Conservation (phyloP, 768 basidiomycete species). For the Punctularia strigosozonata region DNA sequence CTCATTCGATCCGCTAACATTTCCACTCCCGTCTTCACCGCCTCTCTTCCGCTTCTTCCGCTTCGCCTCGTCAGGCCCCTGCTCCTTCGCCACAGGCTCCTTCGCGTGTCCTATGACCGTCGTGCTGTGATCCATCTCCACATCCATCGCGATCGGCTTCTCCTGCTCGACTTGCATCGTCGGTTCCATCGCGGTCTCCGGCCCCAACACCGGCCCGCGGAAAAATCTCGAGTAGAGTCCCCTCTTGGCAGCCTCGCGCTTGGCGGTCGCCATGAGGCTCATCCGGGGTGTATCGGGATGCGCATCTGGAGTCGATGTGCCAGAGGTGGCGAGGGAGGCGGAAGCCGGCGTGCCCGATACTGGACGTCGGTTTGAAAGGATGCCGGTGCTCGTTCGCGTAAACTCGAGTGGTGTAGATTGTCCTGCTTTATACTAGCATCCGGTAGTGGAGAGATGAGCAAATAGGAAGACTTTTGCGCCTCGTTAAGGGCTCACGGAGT, state of each 20-base stretch:
- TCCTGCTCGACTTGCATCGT: not conserved
- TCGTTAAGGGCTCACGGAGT: slow-evolving; percentile 10
- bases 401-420: slow-evolving; percentile 17
- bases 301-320: slow-evolving; percentile 27
- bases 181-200: slow-evolving; percentile 20
- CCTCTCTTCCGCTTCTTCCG: not conserved
- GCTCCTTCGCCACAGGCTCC: not conserved
- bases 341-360: slow-evolving; percentile 34
- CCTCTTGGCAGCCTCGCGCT: slow-evolving; percentile 66
- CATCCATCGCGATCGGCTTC: not conserved
- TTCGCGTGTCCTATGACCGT: not conserved
- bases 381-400: slow-evolving; percentile 60
- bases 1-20: not conserved
- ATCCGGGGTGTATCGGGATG: slow-evolving; percentile 21
- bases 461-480: not conserved
- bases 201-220: slow-evolving; percentile 59
- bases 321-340: slow-evolving; percentile 26
- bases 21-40: not conserved
- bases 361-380: slow-evolving; percentile 63
- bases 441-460: slow-evolving; percentile 6
- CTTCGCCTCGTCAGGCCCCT: not conserved
- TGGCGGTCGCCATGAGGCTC: slow-evolving; percentile 51
- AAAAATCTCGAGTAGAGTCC: slow-evolving; percentile 75
- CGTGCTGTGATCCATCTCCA: not conserved
- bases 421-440: slow-evolving; percentile 8